These are phyloP conservation scores for Boletus eberwhitei DNA, from an alignment of 768 basidiomycete genomes.

Conservation along the genomic window DNA sequence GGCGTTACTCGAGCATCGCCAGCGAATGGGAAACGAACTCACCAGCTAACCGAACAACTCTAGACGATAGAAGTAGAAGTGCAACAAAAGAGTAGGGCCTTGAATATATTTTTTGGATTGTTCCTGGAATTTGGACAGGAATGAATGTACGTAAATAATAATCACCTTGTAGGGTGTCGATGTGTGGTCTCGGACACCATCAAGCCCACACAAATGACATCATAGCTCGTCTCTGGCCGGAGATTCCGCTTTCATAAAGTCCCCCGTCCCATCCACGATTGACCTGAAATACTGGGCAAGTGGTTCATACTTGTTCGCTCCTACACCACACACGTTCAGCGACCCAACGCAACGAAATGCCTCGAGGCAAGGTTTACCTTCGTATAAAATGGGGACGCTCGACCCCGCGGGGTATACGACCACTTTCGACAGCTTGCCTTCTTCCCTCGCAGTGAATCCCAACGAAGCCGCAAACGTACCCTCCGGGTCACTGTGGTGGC, in stretches of 20 bases:
- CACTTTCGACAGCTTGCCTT: conserved; percentile 59
- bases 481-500: conserved; percentile 61
- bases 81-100: background rate
- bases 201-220: conserved; percentile 4
- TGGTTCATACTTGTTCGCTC: conserved; percentile 69
- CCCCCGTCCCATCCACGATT: conserved; percentile 63
- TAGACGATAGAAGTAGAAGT: background rate
- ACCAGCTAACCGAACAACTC: conserved; percentile 14
- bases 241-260: conserved; percentile 43
- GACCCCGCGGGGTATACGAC: conserved; percentile 67
- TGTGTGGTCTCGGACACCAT: background rate
- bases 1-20: conserved; percentile 21
- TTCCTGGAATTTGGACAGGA: background rate
- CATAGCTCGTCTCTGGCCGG: conserved; percentile 31
- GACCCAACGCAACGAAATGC: background rate
- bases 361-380: conserved; percentile 46
- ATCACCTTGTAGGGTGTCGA: background rate
- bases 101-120: background rate
- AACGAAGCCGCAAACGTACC: conserved; percentile 55
- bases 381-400: conserved; percentile 54
- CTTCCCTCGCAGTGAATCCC: conserved; percentile 53
- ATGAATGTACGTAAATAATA: background rate
- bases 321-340: conserved; percentile 33
- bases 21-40: conserved; percentile 6
- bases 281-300: conserved; percentile 72